Evolutionary conservation across 257 asterid species (phyloP), one percentile per base, ranked within the genome.

Genomic region (Fraxinus cuspidata): DNA sequence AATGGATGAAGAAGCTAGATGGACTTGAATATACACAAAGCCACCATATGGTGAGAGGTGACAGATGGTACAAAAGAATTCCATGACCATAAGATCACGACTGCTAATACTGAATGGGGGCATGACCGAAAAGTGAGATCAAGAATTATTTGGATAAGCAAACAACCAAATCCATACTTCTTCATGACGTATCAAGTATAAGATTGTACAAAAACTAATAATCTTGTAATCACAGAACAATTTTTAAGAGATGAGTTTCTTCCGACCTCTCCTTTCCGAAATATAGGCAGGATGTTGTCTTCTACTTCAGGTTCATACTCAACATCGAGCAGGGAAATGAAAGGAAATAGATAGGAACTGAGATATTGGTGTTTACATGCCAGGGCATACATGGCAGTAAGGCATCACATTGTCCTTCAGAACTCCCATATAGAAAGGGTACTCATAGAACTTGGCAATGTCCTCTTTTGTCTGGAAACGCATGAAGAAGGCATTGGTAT

Each of bases 301-400:
- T 91, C 97, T 74, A 93, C 97, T 85, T 88, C 91, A 13, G 97
- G 83, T 82, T 87, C 94, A 76, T 83, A 93, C 78, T 93, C 96
- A 29, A 89, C 80, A 81, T 85, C 73, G 10, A 60, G 73, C 78
- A 79, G 71, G 21, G 42, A 53, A 56, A 28, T 53, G 34, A 47
- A 35, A 79, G 32, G 75, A 76, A 74, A 9, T 25, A 53, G 21
- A 79, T 79, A 81, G 58, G 76, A 84, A 80, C 70, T 83, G 82
- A 77, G 83, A 84, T 76, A 73, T 77, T 85, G 90, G 95, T 85
- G 87, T 86, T 92, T 88, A 89, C 97, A 85, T 91, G 90, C 76
- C 75, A 86, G 90, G 82, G 87, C 94, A 83, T 92, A 92, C 97
- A 91, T 93, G 97, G 89, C 92, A 91, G 88, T 91, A 84, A 84